These are phyloP conservation scores for Wickerhamiella spandovensis DNA, from an alignment of 805 yeast genomes.

Conservation along the genomic window DNA sequence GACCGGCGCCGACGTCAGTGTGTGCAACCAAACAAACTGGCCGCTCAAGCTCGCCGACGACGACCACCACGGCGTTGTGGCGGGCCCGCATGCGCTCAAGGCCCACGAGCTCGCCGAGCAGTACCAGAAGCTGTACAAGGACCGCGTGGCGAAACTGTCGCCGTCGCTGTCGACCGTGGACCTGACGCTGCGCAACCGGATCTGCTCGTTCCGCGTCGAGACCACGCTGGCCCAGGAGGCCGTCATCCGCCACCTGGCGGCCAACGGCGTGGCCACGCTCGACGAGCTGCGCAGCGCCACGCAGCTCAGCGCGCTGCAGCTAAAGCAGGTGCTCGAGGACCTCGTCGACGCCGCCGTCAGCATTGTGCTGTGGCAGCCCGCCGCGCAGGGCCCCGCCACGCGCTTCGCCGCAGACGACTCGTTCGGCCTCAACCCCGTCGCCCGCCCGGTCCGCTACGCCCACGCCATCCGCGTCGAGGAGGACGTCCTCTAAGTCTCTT, in stretches of 20 bases:
- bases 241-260: background rate
- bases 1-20: background rate
- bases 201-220: background rate
- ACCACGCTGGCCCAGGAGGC: background rate
- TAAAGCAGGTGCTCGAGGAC: background rate
- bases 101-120: background rate
- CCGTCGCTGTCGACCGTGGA: background rate
- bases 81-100: background rate
- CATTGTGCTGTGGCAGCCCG: background rate
- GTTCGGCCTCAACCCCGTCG: background rate
- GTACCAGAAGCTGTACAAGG: background rate
- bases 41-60: background rate
- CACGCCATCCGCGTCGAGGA: background rate
- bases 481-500: background rate
- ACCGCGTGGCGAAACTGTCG: background rate
- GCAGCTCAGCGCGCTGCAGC: background rate
- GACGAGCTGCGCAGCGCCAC: background rate
- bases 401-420: background rate
- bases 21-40: background rate
- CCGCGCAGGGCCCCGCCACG: background rate
- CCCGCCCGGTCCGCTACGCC: background rate
- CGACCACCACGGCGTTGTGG: background rate
- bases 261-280: background rate
- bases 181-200: background rate
- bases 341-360: background rate